A percentile compares a stretch with the other conserved stretches of the same genome.
Conservation (phyloP, 2,329 filamentous ascomycete species). For the Xylaria sp. region DNA sequence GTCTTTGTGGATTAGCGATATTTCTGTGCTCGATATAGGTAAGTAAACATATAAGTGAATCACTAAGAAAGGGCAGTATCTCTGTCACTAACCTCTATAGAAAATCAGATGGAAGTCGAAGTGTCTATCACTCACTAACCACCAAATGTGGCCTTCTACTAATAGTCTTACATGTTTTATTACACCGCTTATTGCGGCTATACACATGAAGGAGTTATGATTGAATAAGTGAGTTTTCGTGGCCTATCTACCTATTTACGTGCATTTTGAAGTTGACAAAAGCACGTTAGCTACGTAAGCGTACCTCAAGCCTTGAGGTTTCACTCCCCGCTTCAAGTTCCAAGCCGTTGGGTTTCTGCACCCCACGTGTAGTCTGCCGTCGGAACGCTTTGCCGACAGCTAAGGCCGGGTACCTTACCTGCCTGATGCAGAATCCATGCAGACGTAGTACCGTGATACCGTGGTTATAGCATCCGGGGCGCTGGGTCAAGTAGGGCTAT, state of each 20-base stretch:
- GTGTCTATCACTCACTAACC: background rate
- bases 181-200: background rate
- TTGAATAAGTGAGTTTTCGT: background rate
- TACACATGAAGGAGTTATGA: background rate
- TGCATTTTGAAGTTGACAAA: background rate
- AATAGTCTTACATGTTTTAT: background rate
- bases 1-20: background rate
- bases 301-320: background rate
- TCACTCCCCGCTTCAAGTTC: constrained; percentile 10
- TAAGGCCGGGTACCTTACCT: constrained; percentile 2
- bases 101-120: background rate
- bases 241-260: background rate
- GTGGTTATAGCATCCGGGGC: constrained; percentile 3
- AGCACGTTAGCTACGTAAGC: constrained; percentile 12
- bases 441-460: constrained; percentile 4
- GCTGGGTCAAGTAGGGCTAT: background rate
- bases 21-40: background rate
- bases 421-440: constrained; percentile 18
- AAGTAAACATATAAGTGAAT: background rate
- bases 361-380: constrained; percentile 11
- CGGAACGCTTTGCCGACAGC: background rate
- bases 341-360: constrained; percentile 11
- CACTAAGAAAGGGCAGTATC: background rate
- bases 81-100: background rate
- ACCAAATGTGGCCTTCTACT: background rate